phyloP scores from a whole-genome alignment of 768 basidiomycete species.

The Pleurotus salmoneostramineus region DNA sequence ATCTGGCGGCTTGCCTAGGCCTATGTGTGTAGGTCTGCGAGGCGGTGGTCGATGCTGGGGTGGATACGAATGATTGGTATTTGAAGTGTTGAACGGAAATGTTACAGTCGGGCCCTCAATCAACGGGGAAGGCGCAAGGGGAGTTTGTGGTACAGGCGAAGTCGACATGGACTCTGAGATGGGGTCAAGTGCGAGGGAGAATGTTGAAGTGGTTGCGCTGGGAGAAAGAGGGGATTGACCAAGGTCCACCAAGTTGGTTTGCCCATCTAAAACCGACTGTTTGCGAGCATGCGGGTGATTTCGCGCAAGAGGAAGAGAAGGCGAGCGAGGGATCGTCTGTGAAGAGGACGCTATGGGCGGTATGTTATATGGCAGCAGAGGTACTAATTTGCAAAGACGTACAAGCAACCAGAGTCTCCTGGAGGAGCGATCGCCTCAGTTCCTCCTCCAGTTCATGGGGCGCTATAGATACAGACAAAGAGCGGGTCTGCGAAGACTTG shows the following conservation, averaged over 20 bases:
- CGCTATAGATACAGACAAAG: constrained; percentile 63
- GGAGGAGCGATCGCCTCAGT: constrained; percentile 26
- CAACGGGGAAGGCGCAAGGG: constrained; percentile 20
- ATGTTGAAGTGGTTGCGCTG: constrained; percentile 42
- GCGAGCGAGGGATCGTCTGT: constrained; percentile 42
- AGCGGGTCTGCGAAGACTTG: constrained; percentile 49
- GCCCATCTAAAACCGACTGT: constrained; percentile 58
- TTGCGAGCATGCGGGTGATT: constrained; percentile 80
- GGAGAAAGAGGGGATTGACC: constrained; percentile 22
- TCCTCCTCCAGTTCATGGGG: constrained; percentile 41
- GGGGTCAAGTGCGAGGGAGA: constrained; percentile 44
- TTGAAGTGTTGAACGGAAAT: constrained; percentile 15
- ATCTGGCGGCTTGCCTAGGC: constrained; percentile 42
- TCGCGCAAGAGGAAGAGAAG: constrained; percentile 47
- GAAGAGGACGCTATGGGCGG: neutral
- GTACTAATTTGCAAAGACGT: neutral
- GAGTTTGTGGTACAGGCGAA: constrained; percentile 30
- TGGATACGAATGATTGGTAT: constrained; percentile 9
- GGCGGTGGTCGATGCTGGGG: constrained; percentile 13
- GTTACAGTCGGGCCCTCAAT: constrained; percentile 9
- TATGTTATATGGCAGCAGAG: neutral
- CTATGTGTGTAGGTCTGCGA: constrained; percentile 35
- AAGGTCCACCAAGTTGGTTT: constrained; percentile 28
- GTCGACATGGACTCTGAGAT: constrained; percentile 39
- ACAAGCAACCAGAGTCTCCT: constrained; percentile 3